Percentiles rank a stretch among this genome's conserved stretches.
These are phyloP conservation scores for Peronosclerospora sorghi DNA, from an alignment of 352 stramenopile species.

Conservation along the genomic window DNA sequence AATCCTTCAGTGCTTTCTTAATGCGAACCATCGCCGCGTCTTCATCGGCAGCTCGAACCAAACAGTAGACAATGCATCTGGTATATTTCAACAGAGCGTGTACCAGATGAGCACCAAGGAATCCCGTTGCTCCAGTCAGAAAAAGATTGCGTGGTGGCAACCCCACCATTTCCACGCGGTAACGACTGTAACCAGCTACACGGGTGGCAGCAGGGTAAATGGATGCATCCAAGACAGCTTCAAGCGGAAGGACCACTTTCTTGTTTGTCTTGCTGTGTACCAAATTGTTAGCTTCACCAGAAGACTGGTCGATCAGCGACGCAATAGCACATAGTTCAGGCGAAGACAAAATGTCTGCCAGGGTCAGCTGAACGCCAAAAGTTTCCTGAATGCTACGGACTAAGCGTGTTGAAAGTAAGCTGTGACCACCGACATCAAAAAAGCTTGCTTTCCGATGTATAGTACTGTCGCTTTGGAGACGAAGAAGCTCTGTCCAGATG, in stretches of 20 bases:
- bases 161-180: constrained; percentile 64
- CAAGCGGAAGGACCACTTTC: constrained; percentile 49
- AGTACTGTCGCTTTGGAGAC: constrained; percentile 39
- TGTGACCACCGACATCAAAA: constrained; percentile 77
- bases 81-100: constrained; percentile 65
- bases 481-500: constrained; percentile 61
- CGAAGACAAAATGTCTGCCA: constrained; percentile 61
- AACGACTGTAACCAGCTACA: constrained; percentile 68
- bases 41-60: constrained; percentile 57
- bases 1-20: constrained; percentile 42
- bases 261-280: constrained; percentile 10
- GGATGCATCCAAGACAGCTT: constrained; percentile 50
- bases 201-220: constrained; percentile 65
- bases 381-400: constrained; percentile 58
- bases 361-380: constrained; percentile 55
- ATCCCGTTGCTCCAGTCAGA: constrained; percentile 86
- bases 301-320: constrained; percentile 32
- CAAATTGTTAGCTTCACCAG: constrained; percentile 1
- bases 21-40: constrained; percentile 43
- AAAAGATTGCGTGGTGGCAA: constrained; percentile 71
- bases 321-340: constrained; percentile 50
- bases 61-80: constrained; percentile 67
- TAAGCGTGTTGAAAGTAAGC: constrained; percentile 57
- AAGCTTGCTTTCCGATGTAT: constrained; percentile 59
- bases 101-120: constrained; percentile 81